Evolutionary conservation across 2,329 filamentous ascomycete species (phyloP).

Genomic region (Alternaria gaisen): DNA sequence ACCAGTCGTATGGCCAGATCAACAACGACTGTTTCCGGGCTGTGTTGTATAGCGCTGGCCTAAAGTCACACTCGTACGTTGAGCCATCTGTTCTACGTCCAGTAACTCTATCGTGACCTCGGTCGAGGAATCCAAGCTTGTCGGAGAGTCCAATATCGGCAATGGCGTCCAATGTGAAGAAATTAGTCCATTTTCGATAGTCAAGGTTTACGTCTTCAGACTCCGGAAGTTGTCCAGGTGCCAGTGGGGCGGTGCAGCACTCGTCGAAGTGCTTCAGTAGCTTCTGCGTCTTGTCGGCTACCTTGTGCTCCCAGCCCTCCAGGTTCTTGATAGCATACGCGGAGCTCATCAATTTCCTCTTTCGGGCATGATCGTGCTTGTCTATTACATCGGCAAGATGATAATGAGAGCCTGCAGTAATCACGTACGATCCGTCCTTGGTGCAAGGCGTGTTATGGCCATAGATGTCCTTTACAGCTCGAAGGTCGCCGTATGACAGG

Average conservation of each 20-base stretch:
- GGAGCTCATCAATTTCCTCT: conserved; percentile 54
- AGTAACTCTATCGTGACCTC: conserved; percentile 57
- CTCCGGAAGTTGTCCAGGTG: conserved; percentile 30
- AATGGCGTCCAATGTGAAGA: conserved; percentile 66
- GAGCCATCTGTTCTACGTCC: conserved; percentile 58
- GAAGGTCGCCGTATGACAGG: conserved; percentile 43
- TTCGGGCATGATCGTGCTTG: conserved; percentile 61
- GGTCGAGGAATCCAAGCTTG: conserved; percentile 62
- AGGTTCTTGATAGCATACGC: conserved; percentile 9
- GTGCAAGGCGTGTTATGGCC: conserved; percentile 61
- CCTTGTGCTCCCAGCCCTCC: conserved; percentile 59
- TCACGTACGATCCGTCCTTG: conserved; percentile 60
- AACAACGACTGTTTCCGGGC: conserved; percentile 61
- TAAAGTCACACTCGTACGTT: conserved; percentile 57
- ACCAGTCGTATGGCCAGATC: conserved; percentile 63
- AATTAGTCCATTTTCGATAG: conserved; percentile 63
- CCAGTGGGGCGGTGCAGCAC: conserved; percentile 52
- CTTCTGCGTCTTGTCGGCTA: conserved; percentile 60
- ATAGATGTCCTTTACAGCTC: conserved; percentile 60
- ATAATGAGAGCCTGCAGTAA: conserved; percentile 59
- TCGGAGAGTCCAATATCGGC: conserved; percentile 64
- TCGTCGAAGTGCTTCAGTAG: conserved; percentile 57
- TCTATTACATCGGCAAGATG: conserved; percentile 64
- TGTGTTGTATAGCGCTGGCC: conserved; percentile 60
- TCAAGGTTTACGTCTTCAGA: conserved; percentile 59